A percentile compares a stretch with the other conserved stretches of the same genome.
Conservation (phyloP, 192 early-diverging fungal genomes). For the Backusella tarrabulga region DNA sequence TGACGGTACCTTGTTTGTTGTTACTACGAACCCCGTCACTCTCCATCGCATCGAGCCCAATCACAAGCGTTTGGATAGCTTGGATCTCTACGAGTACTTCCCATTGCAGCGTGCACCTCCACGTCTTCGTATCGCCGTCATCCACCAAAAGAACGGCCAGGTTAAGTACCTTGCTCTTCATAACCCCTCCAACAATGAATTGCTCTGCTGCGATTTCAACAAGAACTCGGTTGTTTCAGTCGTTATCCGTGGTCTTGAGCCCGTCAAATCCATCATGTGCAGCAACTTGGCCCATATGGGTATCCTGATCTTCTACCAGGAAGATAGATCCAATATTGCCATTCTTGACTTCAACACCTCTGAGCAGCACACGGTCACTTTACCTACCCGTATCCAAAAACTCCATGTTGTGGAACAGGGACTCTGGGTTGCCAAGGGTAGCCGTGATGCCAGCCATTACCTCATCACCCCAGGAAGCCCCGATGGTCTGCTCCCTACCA, state of each 20-base stretch:
- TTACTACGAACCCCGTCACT: slow-evolving; percentile 65
- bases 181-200: slow-evolving; percentile 56
- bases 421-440: slow-evolving; percentile 49
- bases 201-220: slow-evolving; percentile 53
- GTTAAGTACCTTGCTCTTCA: slow-evolving; percentile 55
- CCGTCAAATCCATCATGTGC: slow-evolving; percentile 45
- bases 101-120: slow-evolving; percentile 57
- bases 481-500: not conserved
- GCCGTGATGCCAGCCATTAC: slow-evolving; percentile 37
- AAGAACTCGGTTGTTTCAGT: slow-evolving; percentile 50
- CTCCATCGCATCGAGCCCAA: slow-evolving; percentile 49
- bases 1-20: slow-evolving; percentile 52
- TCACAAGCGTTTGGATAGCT: slow-evolving; percentile 47
- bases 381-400: slow-evolving; percentile 43
- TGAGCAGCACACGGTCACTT: slow-evolving; percentile 45
- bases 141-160: slow-evolving; percentile 26
- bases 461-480: slow-evolving; percentile 28
- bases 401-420: slow-evolving; percentile 42
- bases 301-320: slow-evolving; percentile 56
- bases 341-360: slow-evolving; percentile 57
- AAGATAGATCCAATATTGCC: slow-evolving; percentile 41
- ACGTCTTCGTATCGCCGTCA: slow-evolving; percentile 44
- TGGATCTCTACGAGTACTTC: slow-evolving; percentile 75
- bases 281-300: slow-evolving; percentile 34
- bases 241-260: slow-evolving; percentile 40